These are phyloP conservation scores for Solanum tarijense DNA, from an alignment of 257 asterid species.

Conservation along the genomic window DNA sequence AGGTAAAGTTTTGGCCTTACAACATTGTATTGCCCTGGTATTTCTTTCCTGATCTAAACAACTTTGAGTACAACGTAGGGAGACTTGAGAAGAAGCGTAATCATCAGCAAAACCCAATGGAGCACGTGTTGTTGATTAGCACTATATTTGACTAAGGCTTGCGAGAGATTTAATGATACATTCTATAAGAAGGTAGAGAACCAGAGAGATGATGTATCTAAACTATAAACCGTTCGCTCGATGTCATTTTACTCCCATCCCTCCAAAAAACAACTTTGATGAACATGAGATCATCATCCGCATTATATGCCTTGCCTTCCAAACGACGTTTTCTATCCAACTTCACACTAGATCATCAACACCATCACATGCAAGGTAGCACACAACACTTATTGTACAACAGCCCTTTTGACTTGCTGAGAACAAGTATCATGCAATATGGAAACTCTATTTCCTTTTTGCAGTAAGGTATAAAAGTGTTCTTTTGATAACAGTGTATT, in stretches of 20 bases:
- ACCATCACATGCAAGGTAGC: not conserved
- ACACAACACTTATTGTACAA: not conserved
- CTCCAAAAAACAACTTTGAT: not conserved
- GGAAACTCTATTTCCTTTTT: not conserved
- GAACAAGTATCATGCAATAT: not conserved
- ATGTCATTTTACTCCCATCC: not conserved
- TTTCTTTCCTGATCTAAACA: not conserved
- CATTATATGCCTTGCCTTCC: not conserved
- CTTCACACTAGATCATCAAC: not conserved
- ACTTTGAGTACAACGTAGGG: not conserved
- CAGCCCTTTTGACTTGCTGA: not conserved
- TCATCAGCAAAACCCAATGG: not conserved
- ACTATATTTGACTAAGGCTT: not conserved
- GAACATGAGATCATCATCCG: not conserved
- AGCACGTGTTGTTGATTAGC: not conserved
- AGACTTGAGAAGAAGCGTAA: not conserved
- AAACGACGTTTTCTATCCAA: not conserved
- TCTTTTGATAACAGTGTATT: not conserved
- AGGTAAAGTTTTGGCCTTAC: not conserved
- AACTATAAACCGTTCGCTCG: not conserved
- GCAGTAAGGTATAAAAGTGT: not conserved
- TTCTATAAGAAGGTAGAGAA: not conserved
- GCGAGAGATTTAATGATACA: not conserved
- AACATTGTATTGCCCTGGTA: not conserved
- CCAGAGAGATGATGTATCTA: not conserved